Conservation (phyloP, 768 basidiomycete genomes). For the Suillus americanus region DNA sequence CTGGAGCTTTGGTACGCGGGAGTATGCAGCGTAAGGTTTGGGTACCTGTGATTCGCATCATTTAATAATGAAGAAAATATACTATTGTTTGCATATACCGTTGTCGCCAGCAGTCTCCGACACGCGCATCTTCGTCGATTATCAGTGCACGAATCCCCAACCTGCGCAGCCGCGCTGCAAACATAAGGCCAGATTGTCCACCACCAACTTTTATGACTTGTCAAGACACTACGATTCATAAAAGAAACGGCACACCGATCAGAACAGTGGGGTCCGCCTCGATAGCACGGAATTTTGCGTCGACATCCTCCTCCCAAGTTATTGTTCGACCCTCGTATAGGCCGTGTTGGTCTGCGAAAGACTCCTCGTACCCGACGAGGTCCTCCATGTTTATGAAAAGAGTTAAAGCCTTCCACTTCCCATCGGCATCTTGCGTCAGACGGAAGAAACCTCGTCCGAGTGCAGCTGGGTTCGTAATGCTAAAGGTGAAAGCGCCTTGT, state of each 20-base stretch:
- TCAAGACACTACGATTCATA: background rate
- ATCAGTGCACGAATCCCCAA: constrained; percentile 52
- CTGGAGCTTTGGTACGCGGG: constrained; percentile 51
- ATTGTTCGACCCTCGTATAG: background rate
- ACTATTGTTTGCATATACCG: constrained; percentile 49
- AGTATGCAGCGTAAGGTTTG: constrained; percentile 34
- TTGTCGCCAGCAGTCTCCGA: constrained; percentile 53
- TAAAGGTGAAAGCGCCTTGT: background rate
- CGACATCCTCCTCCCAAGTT: background rate
- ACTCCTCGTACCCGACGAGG: constrained; percentile 48
- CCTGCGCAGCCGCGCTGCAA: constrained; percentile 58
- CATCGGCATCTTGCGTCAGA: constrained; percentile 43
- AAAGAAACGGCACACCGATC: constrained; percentile 28
- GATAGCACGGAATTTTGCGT: background rate
- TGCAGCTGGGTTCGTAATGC: background rate
- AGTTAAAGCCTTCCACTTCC: constrained; percentile 54
- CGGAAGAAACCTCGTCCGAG: constrained; percentile 41
- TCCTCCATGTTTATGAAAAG: constrained; percentile 60
- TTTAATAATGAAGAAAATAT: constrained; percentile 41
- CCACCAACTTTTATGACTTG: constrained; percentile 42
- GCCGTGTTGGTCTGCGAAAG: background rate
- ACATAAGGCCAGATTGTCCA: constrained; percentile 59
- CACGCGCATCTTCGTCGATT: constrained; percentile 46
- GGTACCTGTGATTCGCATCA: background rate
- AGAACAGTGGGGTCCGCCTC: constrained; percentile 25